Conservation (phyloP, 257 asterid genomes). For the Leonotis leonurus region DNA sequence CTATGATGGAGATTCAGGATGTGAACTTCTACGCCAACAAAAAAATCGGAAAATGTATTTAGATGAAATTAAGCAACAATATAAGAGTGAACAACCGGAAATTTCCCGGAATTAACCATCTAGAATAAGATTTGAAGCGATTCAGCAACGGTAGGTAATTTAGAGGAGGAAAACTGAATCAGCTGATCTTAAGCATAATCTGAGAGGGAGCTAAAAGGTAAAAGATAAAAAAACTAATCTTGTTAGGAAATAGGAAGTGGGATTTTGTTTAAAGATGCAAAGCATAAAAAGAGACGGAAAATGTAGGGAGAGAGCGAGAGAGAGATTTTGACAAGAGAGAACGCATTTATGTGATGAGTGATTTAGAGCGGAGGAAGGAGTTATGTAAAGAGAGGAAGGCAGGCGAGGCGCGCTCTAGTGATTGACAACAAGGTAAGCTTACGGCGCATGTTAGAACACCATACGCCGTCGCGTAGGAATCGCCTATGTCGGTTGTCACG, state of each 20-base stretch:
- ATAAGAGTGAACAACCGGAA: background rate
- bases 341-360: background rate
- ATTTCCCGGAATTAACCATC: constrained; percentile 11
- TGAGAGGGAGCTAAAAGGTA: constrained; percentile 3
- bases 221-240: background rate
- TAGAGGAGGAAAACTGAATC: background rate
- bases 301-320: background rate
- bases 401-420: constrained; percentile 20
- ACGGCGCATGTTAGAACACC: constrained; percentile 18
- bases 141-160: constrained; percentile 6
- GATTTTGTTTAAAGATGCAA: background rate
- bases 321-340: background rate
- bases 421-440: background rate
- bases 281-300: background rate
- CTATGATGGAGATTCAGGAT: constrained; percentile 1
- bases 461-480: background rate
- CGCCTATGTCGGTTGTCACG: constrained; percentile 12
- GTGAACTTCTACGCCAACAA: background rate
- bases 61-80: background rate
- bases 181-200: constrained; percentile 16
- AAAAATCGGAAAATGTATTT: background rate
- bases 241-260: background rate
- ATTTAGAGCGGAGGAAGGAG: background rate
- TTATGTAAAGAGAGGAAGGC: background rate
- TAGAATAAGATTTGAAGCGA: background rate